A percentile compares a stretch with the other conserved stretches of the same genome.
Conservation (phyloP, 495 filamentous ascomycete species). For the Trichoderma virens region DNA sequence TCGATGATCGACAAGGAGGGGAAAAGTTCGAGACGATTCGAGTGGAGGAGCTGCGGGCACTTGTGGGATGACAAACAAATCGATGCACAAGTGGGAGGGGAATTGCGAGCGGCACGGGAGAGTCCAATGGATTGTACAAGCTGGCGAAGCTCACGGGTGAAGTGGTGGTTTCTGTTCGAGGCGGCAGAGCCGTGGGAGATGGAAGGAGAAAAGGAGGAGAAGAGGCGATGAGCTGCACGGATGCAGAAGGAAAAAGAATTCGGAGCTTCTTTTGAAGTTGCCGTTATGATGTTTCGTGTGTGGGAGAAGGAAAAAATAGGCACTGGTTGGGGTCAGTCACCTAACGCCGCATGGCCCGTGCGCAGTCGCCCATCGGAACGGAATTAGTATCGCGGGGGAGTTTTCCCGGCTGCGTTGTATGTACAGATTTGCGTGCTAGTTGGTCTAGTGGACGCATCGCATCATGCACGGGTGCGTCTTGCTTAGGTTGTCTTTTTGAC, state of each 20-base stretch:
- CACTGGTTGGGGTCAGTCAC: constrained; percentile 14
- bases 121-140: not conserved
- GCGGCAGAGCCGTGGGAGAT: not conserved
- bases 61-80: constrained; percentile 7
- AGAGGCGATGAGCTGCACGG: not conserved
- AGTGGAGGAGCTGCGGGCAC: constrained; percentile 2
- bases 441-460: no score
- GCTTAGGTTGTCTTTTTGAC: no score
- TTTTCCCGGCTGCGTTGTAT: not conserved
- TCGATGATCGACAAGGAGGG: not conserved
- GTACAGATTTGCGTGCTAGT: no score
- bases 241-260: not conserved
- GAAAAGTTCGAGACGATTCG: not conserved
- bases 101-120: not conserved
- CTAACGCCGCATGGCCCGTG: constrained; percentile 22
- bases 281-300: constrained; percentile 5
- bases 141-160: not conserved
- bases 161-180: not conserved
- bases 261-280: not conserved
- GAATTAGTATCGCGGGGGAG: constrained; percentile 7
- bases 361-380: not conserved
- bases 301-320: not conserved
- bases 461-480: no score
- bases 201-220: not conserved
- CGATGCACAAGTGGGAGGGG: not conserved